Base-by-base conservation (phyloP, 2,329 filamentous ascomycete species). In the Pyrenochaeta sp. region DNA sequence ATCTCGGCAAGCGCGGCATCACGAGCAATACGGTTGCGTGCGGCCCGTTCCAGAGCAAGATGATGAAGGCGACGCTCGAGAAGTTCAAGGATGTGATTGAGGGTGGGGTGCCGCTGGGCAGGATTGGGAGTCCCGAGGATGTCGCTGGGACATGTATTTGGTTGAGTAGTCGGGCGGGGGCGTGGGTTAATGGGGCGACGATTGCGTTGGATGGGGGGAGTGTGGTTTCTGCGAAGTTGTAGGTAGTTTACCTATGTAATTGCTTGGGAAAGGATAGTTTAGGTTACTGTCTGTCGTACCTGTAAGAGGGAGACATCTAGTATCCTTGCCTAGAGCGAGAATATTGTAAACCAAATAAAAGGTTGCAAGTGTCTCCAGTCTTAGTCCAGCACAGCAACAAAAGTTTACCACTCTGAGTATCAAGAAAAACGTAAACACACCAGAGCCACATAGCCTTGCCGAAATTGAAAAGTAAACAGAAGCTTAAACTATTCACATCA, bases 141-240 rank as follows among this genome's bases (percentile, higher is more conserved):
- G 84, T 89, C 3, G 87, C 86, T 0, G 87, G 87, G 0, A 79
- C 86, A 8, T 89, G 87, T 64, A 70, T 91, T 42, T 91, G 87
- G 70, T 68, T 91, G 63, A 77, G 80, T 26, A 87, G 85, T 58
- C 75, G 81, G 41, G 88, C 87, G 1, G 87, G 88, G 0, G 63
- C 67, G 1, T 75, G 62, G 55, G 70, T 74, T 0, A 75, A 73
- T 50, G 72, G 72, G 2, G 72, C 72, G 11, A 74, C 72, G n/a
- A 71, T 75, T 58, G 55, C 71, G 26, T 26, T 75, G 41, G 72
- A 75, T 52, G 72, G 72, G 0, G 72, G 72, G 5, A 68, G 61
- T 28, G 52, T 74, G 4, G 63, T 74, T 18, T 47, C 48, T 11
- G 55, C 69, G 1, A 74, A 73, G 62, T 39, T 75, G 41, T 75